Percentiles rank a stretch among this genome's conserved stretches.
phyloP scores from a whole-genome alignment of 108 stramenopile species.

The Nitzschia putrida region DNA sequence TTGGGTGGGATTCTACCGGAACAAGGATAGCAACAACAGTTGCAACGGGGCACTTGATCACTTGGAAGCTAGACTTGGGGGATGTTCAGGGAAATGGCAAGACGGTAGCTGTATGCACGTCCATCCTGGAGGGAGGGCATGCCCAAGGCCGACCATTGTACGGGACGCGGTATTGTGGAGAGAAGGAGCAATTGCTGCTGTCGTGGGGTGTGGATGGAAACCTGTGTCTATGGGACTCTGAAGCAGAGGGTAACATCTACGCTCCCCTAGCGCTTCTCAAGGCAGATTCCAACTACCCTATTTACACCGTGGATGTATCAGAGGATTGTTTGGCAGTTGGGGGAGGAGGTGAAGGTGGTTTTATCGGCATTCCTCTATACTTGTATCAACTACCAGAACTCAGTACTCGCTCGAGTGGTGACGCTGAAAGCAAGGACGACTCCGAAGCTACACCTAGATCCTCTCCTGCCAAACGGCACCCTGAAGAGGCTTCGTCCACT shows the following conservation, averaged over 20 bases:
- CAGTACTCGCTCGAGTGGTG: conserved; percentile 20
- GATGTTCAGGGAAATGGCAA: conserved; percentile 29
- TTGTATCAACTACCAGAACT: conserved; percentile 29
- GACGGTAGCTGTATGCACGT: conserved; percentile 53
- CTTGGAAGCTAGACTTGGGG: conserved; percentile 32
- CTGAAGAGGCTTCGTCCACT: no score
- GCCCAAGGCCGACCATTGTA: conserved; percentile 67
- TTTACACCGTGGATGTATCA: conserved; percentile 66
- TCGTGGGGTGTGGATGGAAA: conserved; percentile 87
- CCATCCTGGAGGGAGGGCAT: conserved; percentile 81
- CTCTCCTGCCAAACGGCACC: conserved; percentile 1
- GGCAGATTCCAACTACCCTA: conserved; percentile 58
- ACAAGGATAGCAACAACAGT: conserved; percentile 71
- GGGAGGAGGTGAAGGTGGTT: conserved; percentile 61
- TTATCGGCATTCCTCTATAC: conserved; percentile 69
- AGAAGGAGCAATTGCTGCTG: conserved; percentile 64
- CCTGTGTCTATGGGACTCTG: conserved; percentile 79
- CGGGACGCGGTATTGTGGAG: conserved; percentile 66
- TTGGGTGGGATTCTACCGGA: conserved; percentile 77
- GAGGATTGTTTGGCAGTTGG: conserved; percentile 51
- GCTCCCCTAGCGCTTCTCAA: conserved; percentile 74
- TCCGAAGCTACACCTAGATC: background rate
- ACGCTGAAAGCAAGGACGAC: background rate
- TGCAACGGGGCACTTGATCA: conserved; percentile 72
- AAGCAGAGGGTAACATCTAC: conserved; percentile 55